Conservation (phyloP, 768 basidiomycete genomes). For the Leccinum boreale region DNA sequence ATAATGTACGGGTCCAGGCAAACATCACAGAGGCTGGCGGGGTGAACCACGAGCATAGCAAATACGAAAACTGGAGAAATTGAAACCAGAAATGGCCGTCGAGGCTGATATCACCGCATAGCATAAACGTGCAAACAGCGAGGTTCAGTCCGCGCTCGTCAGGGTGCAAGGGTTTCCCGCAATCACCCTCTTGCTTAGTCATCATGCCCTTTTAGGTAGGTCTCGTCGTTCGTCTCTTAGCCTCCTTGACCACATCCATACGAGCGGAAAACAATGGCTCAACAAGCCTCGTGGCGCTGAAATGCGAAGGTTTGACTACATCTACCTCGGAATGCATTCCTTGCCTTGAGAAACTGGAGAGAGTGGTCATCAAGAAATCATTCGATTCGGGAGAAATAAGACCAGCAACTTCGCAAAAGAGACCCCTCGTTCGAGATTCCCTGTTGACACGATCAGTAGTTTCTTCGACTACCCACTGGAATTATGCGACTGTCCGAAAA, state of each 20-base stretch:
- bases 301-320: background rate
- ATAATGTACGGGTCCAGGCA: constrained; percentile 61
- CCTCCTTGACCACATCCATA: constrained; percentile 15
- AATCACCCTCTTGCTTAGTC: background rate
- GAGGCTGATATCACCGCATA: constrained; percentile 32
- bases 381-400: constrained; percentile 28
- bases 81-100: constrained; percentile 26
- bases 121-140: constrained; percentile 31
- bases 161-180: constrained; percentile 23
- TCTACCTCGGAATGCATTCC: background rate
- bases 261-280: constrained; percentile 34
- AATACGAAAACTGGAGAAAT: constrained; percentile 21
- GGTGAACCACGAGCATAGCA: constrained; percentile 61
- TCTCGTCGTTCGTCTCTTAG: constrained; percentile 10
- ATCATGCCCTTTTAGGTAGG: constrained; percentile 5
- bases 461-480: constrained; percentile 24
- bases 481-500: constrained; percentile 46
- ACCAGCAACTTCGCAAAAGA: constrained; percentile 26
- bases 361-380: constrained; percentile 32
- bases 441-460: background rate
- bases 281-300: constrained; percentile 29
- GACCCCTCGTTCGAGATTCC: constrained; percentile 4
- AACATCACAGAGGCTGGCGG: constrained; percentile 72
- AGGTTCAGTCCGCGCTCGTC: constrained; percentile 6
- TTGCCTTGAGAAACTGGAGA: constrained; percentile 30